Conservation (phyloP, 768 basidiomycete genomes). For the Mycena alexandri region DNA sequence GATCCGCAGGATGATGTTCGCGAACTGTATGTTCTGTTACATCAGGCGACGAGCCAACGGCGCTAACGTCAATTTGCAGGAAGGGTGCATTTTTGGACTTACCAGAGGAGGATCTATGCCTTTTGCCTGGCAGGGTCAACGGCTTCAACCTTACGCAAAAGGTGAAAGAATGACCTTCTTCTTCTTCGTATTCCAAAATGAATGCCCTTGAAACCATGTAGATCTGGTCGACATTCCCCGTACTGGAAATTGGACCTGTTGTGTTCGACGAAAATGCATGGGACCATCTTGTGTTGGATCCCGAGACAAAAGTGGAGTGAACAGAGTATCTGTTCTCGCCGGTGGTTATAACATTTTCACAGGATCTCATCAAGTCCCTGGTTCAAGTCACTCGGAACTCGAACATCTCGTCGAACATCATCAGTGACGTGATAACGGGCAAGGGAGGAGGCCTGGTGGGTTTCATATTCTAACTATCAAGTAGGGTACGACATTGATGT, state of each 20-base stretch:
- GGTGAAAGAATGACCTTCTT: constrained; percentile 47
- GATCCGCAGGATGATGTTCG: constrained; percentile 12
- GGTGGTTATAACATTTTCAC: constrained; percentile 34
- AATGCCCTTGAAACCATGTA: constrained; percentile 2
- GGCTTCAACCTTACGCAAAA: constrained; percentile 55
- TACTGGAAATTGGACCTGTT: constrained; percentile 43
- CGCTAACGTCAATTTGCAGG: constrained; percentile 5
- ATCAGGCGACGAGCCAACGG: background rate
- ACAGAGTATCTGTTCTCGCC: constrained; percentile 22
- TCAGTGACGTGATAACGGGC: constrained; percentile 49
- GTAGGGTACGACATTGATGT: background rate
- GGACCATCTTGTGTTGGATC: constrained; percentile 48
- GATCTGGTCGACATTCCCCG: constrained; percentile 19
- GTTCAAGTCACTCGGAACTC: constrained; percentile 43
- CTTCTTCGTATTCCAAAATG: constrained; percentile 43
- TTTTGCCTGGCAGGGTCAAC: constrained; percentile 51
- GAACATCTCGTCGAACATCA: constrained; percentile 36
- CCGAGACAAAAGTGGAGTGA: constrained; percentile 42
- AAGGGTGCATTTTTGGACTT: constrained; percentile 38
- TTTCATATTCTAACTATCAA: background rate
- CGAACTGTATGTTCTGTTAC: background rate
- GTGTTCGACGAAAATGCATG: constrained; percentile 50
- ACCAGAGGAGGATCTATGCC: constrained; percentile 50
- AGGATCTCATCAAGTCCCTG: constrained; percentile 43
- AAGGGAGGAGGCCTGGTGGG: constrained; percentile 53